phyloP scores from a whole-genome alignment of 108 stramenopile genomes.

The Nannochloropsis oceanica region DNA sequence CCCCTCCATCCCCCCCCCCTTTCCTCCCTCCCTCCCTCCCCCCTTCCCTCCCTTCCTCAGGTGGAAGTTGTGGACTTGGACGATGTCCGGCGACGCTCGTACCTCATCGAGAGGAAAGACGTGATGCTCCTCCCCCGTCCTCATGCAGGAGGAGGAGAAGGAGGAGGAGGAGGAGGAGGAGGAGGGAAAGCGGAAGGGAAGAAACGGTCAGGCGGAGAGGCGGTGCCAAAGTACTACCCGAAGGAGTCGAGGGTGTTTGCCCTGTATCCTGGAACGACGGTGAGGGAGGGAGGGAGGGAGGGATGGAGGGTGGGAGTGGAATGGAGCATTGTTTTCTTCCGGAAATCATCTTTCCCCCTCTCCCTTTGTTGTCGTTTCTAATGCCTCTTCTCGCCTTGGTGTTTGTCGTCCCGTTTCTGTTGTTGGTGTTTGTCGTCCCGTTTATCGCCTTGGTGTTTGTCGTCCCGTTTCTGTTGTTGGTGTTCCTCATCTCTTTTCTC shows the following conservation, averaged over 20 bases:
- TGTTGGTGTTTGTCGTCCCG: background rate
- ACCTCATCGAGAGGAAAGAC: background rate
- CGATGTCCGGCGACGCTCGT: background rate
- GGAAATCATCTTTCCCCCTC: too few relatives aligned
- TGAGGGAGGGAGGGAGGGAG: background rate
- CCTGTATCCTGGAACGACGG: background rate
- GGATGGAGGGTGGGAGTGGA: background rate
- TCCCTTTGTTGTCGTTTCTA: too few relatives aligned
- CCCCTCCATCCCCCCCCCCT: background rate
- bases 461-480: background rate
- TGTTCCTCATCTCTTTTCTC: background rate
- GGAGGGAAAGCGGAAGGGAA: background rate
- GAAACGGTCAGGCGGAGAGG: background rate
- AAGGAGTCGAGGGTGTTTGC: background rate
- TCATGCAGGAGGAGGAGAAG: too few relatives aligned
- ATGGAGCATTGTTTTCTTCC: background rate
- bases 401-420: background rate
- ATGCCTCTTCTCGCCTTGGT: background rate
- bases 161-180: background rate
- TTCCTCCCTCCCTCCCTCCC: too few relatives aligned
- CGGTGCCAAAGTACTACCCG: background rate
- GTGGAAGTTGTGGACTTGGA: background rate
- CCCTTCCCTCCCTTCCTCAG: too few relatives aligned
- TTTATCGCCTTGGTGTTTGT: too few relatives aligned
- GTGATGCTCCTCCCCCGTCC: background rate